A percentile compares a stretch with the other conserved stretches of the same genome.
These are phyloP conservation scores for Apostasia ramifera DNA, from an alignment of 106 monocot genomes.

Conservation along the genomic window DNA sequence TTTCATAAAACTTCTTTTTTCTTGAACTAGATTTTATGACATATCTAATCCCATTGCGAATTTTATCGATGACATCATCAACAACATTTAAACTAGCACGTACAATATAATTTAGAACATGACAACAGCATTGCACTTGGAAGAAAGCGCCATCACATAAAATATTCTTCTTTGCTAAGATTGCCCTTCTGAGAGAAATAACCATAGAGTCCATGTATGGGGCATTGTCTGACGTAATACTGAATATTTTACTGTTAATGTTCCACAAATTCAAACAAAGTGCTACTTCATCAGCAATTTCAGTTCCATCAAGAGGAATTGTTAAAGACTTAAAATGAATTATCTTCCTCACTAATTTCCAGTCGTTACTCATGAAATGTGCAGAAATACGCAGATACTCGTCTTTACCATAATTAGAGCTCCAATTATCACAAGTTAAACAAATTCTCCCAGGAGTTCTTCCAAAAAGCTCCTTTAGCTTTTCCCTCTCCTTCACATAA, in stretches of 20 bases:
- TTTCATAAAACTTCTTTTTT: slow-evolving; percentile 13
- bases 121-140: slow-evolving; percentile 13
- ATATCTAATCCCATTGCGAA: slow-evolving; percentile 5
- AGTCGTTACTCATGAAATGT: slow-evolving; percentile 3
- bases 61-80: slow-evolving; percentile 9
- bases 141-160: slow-evolving; percentile 3
- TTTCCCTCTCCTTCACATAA: slow-evolving; percentile 10
- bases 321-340: slow-evolving; percentile 4
- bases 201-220: background rate
- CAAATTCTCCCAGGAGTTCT: slow-evolving; percentile 1
- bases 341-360: slow-evolving; percentile 5
- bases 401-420: slow-evolving; percentile 3
- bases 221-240: slow-evolving; percentile 2
- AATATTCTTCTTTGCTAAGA: slow-evolving; percentile 4
- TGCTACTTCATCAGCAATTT: slow-evolving; percentile 3
- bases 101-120: slow-evolving; percentile 13
- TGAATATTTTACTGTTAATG: slow-evolving; percentile 4
- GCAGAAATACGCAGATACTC: slow-evolving; percentile 5
- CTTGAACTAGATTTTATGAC: background rate
- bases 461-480: slow-evolving; percentile 1
- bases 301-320: background rate
- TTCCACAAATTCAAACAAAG: slow-evolving; percentile 5
- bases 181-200: background rate
- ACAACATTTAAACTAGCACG: slow-evolving; percentile 7
- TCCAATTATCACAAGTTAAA: slow-evolving; percentile 8